Conservation (phyloP, 345 rosid species). For the Syzygium aqueum region DNA sequence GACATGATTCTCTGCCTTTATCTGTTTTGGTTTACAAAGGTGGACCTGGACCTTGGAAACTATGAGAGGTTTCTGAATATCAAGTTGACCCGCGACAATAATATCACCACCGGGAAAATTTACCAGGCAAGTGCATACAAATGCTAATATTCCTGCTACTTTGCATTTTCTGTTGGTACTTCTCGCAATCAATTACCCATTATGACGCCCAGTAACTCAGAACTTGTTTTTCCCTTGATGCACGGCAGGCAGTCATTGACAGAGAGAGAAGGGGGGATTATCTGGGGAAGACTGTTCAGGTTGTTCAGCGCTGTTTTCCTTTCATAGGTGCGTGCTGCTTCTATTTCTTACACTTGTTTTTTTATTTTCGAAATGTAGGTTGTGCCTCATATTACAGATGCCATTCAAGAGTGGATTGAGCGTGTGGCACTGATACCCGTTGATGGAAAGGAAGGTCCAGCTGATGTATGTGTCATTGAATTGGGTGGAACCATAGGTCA, state of each 20-base stretch:
- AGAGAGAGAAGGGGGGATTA: conserved; percentile 96
- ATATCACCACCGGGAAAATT: conserved; percentile 90
- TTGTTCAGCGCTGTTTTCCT: conserved; percentile 2
- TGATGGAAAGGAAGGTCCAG: conserved; percentile 73
- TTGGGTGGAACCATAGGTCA: conserved; percentile 97
- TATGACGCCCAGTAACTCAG: neutral
- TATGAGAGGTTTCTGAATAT: conserved; percentile 90
- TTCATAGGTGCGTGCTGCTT: neutral
- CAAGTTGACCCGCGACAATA: conserved; percentile 78
- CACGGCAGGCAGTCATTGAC: conserved; percentile 61
- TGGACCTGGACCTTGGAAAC: conserved; percentile 98
- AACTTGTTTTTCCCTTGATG: neutral
- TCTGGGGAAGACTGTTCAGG: conserved; percentile 98
- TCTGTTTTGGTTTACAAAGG: conserved; percentile 31
- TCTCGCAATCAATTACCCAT: neutral
- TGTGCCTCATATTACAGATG: conserved; percentile 95
- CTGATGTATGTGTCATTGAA: conserved; percentile 98
- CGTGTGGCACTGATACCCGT: conserved; percentile 79
- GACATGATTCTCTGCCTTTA: neutral
- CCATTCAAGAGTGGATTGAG: conserved; percentile 97
- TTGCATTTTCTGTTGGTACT: neutral
- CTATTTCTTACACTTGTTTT: neutral
- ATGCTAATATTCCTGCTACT: neutral
- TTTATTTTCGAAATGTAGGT: conserved; percentile 36
- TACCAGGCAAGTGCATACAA: conserved; percentile 51